Base-by-base conservation (phyloP, 208 protist species). In the Leishmania martiniquensis region DNA sequence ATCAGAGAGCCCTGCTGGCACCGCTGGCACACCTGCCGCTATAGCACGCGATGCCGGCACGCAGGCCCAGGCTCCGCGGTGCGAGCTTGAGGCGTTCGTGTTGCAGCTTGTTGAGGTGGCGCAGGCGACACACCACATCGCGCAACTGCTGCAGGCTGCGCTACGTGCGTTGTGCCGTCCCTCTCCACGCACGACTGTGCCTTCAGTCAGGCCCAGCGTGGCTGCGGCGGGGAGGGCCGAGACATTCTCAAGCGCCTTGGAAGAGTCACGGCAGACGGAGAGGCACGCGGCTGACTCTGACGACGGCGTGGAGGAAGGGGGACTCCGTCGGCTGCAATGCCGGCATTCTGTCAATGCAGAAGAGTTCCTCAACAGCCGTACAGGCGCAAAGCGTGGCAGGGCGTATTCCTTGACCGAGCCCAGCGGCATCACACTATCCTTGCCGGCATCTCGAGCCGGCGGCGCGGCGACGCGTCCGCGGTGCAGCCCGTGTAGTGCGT, bases 81-180 rank as follows among this genome's bases (percentile, higher is more conserved):
- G 45, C 66, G 72, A 75, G 69, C 73, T 79, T 29, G 13, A 51
- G 15, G 37, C 68, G 1, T 84, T 77, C 62, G 54, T 78, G 4
- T 47, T 39, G 7, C 75, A 87, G 65, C 59, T 87, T 49, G 59
- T 80, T 37, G 83, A 87, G 45, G 73, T 87, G 44, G 68, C 83
- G 17, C 62, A 71, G 57, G 76, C 76, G 22, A 76, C 57, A 47
- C 34, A 34, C 5, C 69, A 83, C 59, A 71, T 87, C 10, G 67
- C 74, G 37, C 68, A 66, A 6, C 76, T 78, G 32, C 49, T 87
- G 52, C 74, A 76, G 72, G 7, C n/a, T 4, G 62, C 79, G 9
- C 72, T 87, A 39, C 47, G 73, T 3, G 75, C 66, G n/a, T 52
- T 84, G 70, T 84, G 80, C 13, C 57, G 80, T 13, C 80, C 80